Evolutionary conservation across 768 basidiomycete species (phyloP).

Genomic region (Daedaleopsis sinensis): DNA sequence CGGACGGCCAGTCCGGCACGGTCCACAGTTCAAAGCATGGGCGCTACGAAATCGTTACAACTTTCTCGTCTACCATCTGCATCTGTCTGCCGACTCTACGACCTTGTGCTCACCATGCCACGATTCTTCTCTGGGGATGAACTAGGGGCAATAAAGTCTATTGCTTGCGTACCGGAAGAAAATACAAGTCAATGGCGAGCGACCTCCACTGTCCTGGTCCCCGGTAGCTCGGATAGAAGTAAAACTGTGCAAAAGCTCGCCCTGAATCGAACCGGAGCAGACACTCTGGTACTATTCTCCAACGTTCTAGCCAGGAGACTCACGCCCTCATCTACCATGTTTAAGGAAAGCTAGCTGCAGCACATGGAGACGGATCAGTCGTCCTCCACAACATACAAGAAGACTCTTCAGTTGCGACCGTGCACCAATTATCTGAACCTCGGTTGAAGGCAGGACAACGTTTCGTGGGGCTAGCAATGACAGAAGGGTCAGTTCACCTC

Average conservation of each 20-base stretch:
- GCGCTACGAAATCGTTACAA: conserved; percentile 1
- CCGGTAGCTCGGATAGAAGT: conserved; percentile 32
- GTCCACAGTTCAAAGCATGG: not conserved
- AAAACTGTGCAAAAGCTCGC: conserved; percentile 44
- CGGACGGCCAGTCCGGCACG: not conserved
- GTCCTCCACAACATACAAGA: conserved; percentile 46
- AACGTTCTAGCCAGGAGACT: not conserved
- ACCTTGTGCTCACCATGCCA: conserved; percentile 45
- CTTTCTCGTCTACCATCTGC: not conserved
- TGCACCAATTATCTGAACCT: conserved; percentile 65
- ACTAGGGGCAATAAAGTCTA: conserved; percentile 71
- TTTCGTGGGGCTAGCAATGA: conserved; percentile 64
- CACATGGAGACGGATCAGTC: conserved; percentile 61
- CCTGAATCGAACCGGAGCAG: conserved; percentile 17
- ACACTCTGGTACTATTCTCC: conserved; percentile 24
- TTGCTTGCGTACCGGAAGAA: conserved; percentile 43
- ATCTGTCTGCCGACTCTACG: too few species aligned
- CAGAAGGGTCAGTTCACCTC: conserved; percentile 44
- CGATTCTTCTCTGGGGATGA: conserved; percentile 79
- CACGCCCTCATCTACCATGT: conserved; percentile 15
- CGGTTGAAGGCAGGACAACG: conserved; percentile 52
- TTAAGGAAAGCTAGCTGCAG: conserved; percentile 68
- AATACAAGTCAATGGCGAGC: conserved; percentile 38
- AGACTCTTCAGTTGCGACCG: conserved; percentile 39
- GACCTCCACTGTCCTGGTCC: conserved; percentile 30